phyloP scores from a whole-genome alignment of 2,329 filamentous ascomycete species.

The Paecilomyces formosus region DNA sequence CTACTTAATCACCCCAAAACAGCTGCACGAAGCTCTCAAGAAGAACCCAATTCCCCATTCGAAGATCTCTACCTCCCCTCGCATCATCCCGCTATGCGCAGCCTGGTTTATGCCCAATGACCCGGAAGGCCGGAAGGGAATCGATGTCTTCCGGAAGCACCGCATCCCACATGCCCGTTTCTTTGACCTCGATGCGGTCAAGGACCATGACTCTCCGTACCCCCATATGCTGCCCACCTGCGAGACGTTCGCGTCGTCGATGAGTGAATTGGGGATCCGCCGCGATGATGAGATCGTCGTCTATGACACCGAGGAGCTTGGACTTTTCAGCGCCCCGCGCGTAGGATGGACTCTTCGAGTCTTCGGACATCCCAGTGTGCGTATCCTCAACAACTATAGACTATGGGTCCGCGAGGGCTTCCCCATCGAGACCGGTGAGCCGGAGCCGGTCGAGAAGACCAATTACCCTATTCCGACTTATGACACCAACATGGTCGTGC shows the following conservation, averaged over 20 bases:
- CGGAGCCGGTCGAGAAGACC: constrained; percentile 30
- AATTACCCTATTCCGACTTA: constrained; percentile 49
- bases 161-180: constrained; percentile 87
- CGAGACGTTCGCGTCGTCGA: constrained; percentile 74
- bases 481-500: constrained; percentile 59
- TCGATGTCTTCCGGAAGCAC: constrained; percentile 70
- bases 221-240: constrained; percentile 91
- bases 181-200: constrained; percentile 90
- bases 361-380: constrained; percentile 83
- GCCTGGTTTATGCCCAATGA: constrained; percentile 97
- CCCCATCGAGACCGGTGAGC: constrained; percentile 67
- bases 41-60: constrained; percentile 63
- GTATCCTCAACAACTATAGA: constrained; percentile 92
- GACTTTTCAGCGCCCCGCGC: constrained; percentile 88
- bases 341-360: constrained; percentile 89
- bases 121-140: constrained; percentile 62
- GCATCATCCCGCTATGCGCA: constrained; percentile 82
- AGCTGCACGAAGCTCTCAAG: constrained; percentile 73
- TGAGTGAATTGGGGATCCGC: constrained; percentile 81
- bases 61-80: constrained; percentile 71
- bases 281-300: constrained; percentile 87
- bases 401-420: constrained; percentile 81
- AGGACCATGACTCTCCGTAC: constrained; percentile 80
- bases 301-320: constrained; percentile 84
- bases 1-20: constrained; percentile 78